Conservation (phyloP, 108 stramenopile species). For the Craspedostauros australis region DNA sequence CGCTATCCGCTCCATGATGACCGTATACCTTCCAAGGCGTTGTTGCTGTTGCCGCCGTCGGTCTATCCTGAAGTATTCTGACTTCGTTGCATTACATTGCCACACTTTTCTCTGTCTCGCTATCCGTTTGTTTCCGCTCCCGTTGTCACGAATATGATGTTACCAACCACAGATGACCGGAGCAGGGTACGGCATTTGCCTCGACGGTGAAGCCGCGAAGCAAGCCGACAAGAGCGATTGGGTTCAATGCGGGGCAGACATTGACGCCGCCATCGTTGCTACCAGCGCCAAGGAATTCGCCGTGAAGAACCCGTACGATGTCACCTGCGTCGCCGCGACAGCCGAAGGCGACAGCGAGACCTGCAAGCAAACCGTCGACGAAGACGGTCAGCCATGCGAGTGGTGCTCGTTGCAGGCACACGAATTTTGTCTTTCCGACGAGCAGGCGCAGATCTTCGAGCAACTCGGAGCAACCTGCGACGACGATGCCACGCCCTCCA, state of each 20-base stretch:
- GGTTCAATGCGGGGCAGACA: conserved; percentile 12
- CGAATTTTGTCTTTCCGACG: conserved; percentile 21
- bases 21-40: too few species aligned
- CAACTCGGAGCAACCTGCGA: conserved; percentile 22
- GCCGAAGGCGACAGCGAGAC: conserved; percentile 6
- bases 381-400: conserved; percentile 20
- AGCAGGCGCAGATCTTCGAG: conserved; percentile 26
- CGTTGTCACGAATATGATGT: too few species aligned
- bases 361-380: conserved; percentile 15
- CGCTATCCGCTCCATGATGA: too few species aligned
- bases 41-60: neutral
- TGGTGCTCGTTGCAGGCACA: conserved; percentile 11
- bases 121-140: neutral
- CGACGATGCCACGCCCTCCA: neutral
- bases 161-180: conserved; percentile 9
- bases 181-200: conserved; percentile 31
- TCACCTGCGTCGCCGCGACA: conserved; percentile 9
- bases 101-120: neutral
- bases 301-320: conserved; percentile 12
- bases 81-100: neutral
- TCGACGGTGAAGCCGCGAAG: conserved; percentile 22
- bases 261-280: conserved; percentile 1
- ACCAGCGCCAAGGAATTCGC: neutral
- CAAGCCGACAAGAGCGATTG: conserved; percentile 11
- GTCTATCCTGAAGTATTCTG: neutral